Base-by-base conservation (phyloP, 352 stramenopile genomes). In the Saprolegnia diclina region DNA sequence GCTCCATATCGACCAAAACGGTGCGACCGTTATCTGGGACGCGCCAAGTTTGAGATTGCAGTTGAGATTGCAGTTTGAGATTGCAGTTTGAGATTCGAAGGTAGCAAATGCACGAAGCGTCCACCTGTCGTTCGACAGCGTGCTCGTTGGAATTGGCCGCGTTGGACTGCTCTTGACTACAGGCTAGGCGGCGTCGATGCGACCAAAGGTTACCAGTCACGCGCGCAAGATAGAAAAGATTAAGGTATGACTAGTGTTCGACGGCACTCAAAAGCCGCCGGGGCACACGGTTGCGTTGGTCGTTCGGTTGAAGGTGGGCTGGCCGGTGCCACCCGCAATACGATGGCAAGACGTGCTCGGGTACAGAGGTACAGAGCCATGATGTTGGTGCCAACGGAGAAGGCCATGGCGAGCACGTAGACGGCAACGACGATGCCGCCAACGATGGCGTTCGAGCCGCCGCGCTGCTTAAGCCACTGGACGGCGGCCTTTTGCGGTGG, bases 401-500 rank as follows among this genome's bases (percentile, higher is more conserved):
- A 74, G 24, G 83, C 64, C 54, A 91, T 81, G 54, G 76, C 73
- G 22, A 76, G 13, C 3, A 66, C 75, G 65, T 82, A 56, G n/a
- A 76, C 42, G 14, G 76, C 77, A 73, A 88, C 80, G 19, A 83
- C 68, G 4, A 76, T 0, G 6, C 77, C 67, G 5, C 72, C 71
- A 40, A 79, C 71, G 38, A 62, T 44, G 50, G 75, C 74, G 61
- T 72, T 85, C 14, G 76, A 85, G 52, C 78, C 77, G 19, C 80
- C 81, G 26, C 78, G 70, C 46, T 74, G 76, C 76, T 89, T 89
- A 72, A 90, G 79, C 37, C 77, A 66, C 61, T 87, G 82, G 0
- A 80, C 82, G 70, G 87, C 73, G 52, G 83, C 76, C 71, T 90
- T 90, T 71, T 90, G 82, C 4, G 76, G 79, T 29, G 82, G 82